Base-by-base conservation (phyloP, 23 red algal genomes). In the Gracilariopsis chorda region DNA sequence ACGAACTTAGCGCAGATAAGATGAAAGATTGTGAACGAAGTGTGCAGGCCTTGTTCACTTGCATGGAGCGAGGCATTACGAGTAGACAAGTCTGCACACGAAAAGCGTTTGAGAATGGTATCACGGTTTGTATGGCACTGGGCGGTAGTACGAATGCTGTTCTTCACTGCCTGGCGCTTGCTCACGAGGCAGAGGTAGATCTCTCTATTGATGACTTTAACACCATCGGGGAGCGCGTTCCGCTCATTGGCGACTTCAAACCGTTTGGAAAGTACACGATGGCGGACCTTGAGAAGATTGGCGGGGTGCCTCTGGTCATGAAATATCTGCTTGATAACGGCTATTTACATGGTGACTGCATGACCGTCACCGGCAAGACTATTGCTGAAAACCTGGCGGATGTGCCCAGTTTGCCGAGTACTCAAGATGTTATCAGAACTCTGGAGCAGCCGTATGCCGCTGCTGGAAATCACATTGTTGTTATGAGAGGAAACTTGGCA, bases 101-200 rank as follows among this genome's bases (percentile, higher is more conserved):
- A 21, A 69, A 99, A 42, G 97, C 97, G 48, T 94, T 99, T 94
- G 97, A 99, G 51, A 99, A 99, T 60, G 97, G 85, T 0, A 94
- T 99, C 29, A 86, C 90, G 4, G 93, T 99, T 34, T 88, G 90
- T 48, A 96, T 96, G 93, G 97, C 97, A 51, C 77, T 99, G 2
- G 97, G 97, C 8, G 97, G 97, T 10, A 95, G 91, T 71, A 99
- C 97, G 17, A 99, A 99, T 80, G 97, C 90, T 46, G 97, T 99
- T 21, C 92, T 99, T 16, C 97, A 99, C 75, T 78, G 95, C 47
- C 58, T 99, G 40, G 97, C 97, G 9, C 46, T 99, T 30, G 97
- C 97, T 25, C 93, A 94, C 46, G 97, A 99, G 57, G 97, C 97
- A 28, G 82, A 99, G 51, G 93, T 99, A 34, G 82, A 90, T 29